These are phyloP conservation scores for Trichoderma lentiforme DNA, from an alignment of 2,329 filamentous ascomycete genomes.

Conservation along the genomic window DNA sequence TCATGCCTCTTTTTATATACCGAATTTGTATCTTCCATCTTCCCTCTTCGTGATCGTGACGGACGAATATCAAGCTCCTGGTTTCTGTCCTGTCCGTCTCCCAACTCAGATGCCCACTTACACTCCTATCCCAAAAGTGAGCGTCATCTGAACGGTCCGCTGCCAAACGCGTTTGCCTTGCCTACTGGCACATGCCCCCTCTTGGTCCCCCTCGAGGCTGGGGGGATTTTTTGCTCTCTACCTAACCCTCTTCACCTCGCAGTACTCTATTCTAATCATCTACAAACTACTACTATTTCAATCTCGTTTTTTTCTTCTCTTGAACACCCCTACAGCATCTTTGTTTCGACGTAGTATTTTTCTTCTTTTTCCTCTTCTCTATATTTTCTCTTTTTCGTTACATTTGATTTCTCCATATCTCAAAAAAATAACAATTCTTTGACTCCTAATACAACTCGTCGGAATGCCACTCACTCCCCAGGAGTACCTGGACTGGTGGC, in stretches of 20 bases:
- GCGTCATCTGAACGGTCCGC: constrained; percentile 3
- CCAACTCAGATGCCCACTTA: neutral
- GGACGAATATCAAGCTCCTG: neutral
- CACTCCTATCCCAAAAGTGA: neutral
- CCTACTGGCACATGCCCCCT: neutral
- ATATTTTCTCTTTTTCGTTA: neutral
- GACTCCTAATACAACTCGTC: neutral
- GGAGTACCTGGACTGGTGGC: constrained; percentile 37
- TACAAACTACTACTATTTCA: neutral
- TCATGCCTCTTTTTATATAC: neutral
- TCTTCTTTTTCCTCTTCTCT: neutral
- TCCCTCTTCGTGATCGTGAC: neutral
- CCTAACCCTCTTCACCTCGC: neutral
- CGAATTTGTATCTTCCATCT: neutral
- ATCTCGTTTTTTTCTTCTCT: neutral
- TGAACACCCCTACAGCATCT: neutral
- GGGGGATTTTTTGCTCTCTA: neutral
- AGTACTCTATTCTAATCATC: neutral
- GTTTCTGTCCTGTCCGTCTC: neutral
- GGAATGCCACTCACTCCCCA: constrained; percentile 32
- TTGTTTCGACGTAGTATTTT: neutral
- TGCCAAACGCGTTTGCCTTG: neutral
- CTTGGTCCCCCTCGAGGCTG: neutral
- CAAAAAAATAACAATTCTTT: neutral
- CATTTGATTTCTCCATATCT: neutral